Conservation (phyloP, 495 filamentous ascomycete species). For the Annulohypoxylon nitens region DNA sequence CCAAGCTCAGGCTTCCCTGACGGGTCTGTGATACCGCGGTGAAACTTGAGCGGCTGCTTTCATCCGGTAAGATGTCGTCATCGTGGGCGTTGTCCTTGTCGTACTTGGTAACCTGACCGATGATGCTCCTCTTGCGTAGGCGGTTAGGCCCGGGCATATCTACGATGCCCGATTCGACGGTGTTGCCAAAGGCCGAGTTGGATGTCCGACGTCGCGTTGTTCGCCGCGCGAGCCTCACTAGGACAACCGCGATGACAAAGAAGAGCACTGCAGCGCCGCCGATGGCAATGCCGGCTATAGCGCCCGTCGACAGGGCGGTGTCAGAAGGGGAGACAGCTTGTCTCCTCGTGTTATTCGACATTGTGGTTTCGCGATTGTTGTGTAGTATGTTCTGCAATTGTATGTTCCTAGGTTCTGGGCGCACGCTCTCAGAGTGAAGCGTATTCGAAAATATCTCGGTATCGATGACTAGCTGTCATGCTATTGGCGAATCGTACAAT, state of each 20-base stretch:
- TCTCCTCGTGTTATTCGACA: slow-evolving; percentile 5
- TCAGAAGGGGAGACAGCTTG: slow-evolving; percentile 12
- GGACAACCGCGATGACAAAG: slow-evolving; percentile 35
- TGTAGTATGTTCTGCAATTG: background rate
- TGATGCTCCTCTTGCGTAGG: slow-evolving; percentile 45
- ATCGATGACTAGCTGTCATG: background rate
- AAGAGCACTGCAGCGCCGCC: slow-evolving; percentile 46
- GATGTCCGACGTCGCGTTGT: slow-evolving; percentile 17
- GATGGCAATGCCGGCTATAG: slow-evolving; percentile 46
- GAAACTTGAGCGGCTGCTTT: slow-evolving; percentile 36
- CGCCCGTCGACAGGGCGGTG: slow-evolving; percentile 41
- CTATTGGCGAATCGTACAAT: background rate
- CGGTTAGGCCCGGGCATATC: slow-evolving; percentile 27
- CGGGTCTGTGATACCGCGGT: slow-evolving; percentile 22
- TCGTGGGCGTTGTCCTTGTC: slow-evolving; percentile 39
- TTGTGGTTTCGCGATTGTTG: background rate
- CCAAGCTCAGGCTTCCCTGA: slow-evolving; percentile 17
- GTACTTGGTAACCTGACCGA: slow-evolving; percentile 2
- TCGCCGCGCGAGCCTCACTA: slow-evolving; percentile 41
- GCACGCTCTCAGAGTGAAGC: background rate
- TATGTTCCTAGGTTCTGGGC: background rate
- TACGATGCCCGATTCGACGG: slow-evolving; percentile 19
- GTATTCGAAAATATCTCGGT: background rate
- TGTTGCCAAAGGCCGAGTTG: background rate
- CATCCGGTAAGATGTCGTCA: slow-evolving; percentile 20